phyloP scores from a whole-genome alignment of 805 yeast species.

The Candida piceae region DNA sequence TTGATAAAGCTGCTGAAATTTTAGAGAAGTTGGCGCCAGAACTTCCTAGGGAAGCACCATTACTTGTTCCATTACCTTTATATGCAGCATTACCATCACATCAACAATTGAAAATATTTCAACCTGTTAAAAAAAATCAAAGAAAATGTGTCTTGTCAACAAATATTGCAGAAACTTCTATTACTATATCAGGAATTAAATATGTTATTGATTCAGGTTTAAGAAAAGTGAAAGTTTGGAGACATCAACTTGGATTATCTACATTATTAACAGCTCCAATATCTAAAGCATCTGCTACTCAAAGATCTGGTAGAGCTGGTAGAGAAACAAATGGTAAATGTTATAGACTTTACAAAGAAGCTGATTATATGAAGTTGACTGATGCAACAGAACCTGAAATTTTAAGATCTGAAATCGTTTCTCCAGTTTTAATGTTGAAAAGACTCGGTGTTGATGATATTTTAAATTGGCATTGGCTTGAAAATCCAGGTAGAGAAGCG shows the following conservation, averaged over 20 bases:
- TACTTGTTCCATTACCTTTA: constrained; percentile 71
- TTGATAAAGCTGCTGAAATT: constrained; percentile 72
- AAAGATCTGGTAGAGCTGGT: constrained; percentile 98
- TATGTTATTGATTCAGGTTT: constrained; percentile 92
- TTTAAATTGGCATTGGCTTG: constrained; percentile 87
- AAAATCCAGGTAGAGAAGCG: constrained; percentile 79
- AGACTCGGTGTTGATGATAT: constrained; percentile 79
- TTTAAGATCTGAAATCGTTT: constrained; percentile 75
- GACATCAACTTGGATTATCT: constrained; percentile 88
- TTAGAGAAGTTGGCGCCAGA: constrained; percentile 57
- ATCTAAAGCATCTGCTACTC: constrained; percentile 91
- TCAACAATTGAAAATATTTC: constrained; percentile 78
- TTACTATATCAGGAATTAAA: constrained; percentile 90
- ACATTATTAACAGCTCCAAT: constrained; percentile 88
- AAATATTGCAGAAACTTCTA: constrained; percentile 96
- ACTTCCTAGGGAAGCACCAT: constrained; percentile 71
- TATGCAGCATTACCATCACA: constrained; percentile 91
- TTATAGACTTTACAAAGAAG: constrained; percentile 75
- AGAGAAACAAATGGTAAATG: constrained; percentile 93
- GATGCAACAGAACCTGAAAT: constrained; percentile 92
- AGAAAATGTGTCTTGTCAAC: constrained; percentile 90
- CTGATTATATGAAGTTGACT: constrained; percentile 56
- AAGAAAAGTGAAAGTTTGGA: constrained; percentile 91
- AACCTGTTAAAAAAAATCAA: constrained; percentile 53
- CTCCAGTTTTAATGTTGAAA: constrained; percentile 81